Conservation (phyloP, 208 protist species). For the Crithidia fasciculata region DNA sequence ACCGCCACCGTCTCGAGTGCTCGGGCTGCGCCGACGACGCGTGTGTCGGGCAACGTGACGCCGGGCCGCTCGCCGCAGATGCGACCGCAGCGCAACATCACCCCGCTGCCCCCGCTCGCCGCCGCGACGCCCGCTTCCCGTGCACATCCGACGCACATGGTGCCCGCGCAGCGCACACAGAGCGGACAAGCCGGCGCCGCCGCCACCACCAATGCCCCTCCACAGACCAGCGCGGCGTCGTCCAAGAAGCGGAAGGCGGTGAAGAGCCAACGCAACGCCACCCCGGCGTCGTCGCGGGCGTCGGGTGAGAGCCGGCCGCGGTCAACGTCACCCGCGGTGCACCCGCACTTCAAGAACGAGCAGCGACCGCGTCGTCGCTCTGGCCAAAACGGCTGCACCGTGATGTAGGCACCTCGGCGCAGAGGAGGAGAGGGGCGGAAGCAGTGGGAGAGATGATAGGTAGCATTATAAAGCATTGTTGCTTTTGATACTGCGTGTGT, state of each 20-base stretch:
- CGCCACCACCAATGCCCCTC: not conserved
- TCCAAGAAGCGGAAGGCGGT: conserved; percentile 1
- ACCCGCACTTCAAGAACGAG: conserved; percentile 7
- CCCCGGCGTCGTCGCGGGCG: conserved; percentile 1
- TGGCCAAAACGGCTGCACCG: not conserved
- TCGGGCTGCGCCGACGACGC: not conserved
- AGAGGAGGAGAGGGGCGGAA: not conserved
- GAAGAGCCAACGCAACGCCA: not conserved
- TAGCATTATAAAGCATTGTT: no score
- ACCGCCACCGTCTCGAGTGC: no score
- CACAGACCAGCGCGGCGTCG: no score
- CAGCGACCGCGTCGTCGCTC: conserved; percentile 10
- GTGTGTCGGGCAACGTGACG: not conserved
- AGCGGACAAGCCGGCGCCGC: not conserved
- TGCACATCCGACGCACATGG: not conserved
- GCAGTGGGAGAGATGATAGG: no score
- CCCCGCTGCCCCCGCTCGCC: conserved; percentile 7
- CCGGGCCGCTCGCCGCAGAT: conserved; percentile 6
- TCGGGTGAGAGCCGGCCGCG: not conserved
- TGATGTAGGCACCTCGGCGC: conserved; percentile 6
- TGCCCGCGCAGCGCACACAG: not conserved
- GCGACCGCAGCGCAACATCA: conserved; percentile 7
- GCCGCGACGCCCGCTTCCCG: not conserved
- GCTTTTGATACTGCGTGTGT: no score
- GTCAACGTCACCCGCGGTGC: conserved; percentile 8